These are phyloP conservation scores for Boletus patriciae DNA, from an alignment of 768 basidiomycete species.

Conservation along the genomic window DNA sequence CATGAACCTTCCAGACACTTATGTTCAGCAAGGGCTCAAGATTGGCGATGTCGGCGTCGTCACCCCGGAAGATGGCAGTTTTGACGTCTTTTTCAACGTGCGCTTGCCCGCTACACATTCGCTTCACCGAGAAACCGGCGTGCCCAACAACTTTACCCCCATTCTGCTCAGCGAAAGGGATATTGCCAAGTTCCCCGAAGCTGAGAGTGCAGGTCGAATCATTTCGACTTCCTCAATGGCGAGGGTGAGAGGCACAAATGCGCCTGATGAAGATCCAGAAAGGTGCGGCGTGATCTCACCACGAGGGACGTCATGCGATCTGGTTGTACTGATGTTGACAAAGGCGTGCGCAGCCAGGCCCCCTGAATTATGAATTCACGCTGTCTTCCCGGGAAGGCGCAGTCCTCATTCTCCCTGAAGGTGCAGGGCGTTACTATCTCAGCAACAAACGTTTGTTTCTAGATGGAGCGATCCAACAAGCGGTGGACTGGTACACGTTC, in stretches of 20 bases:
- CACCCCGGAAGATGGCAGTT: conserved; percentile 31
- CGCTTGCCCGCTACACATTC: conserved; percentile 31
- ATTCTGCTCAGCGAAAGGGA: conserved; percentile 16
- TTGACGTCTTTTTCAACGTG: conserved; percentile 39
- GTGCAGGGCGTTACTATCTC: conserved; percentile 25
- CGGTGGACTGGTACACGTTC: conserved; percentile 30
- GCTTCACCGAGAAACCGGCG: conserved; percentile 6
- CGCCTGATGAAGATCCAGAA: background rate
- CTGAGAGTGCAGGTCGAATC: conserved; percentile 11
- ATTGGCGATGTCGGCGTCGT: conserved; percentile 40
- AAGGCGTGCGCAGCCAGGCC: background rate
- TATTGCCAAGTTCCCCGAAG: conserved; percentile 5
- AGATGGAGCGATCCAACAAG: conserved; percentile 22
- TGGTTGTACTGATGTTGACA: background rate
- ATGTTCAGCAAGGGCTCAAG: conserved; percentile 27
- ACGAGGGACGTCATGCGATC: background rate
- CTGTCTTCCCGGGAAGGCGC: conserved; percentile 30
- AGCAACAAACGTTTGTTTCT: conserved; percentile 20
- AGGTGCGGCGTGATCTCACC: background rate
- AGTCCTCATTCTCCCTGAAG: conserved; percentile 34
- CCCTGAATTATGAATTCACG: conserved; percentile 12
- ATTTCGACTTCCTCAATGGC: conserved; percentile 13
- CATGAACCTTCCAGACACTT: conserved; percentile 21
- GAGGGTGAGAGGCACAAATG: background rate
- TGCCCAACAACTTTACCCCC: conserved; percentile 30